A percentile compares a stretch with the other conserved stretches of the same genome.
Conservation (phyloP, 805 yeast genomes). For the Nematodospora valgi region DNA sequence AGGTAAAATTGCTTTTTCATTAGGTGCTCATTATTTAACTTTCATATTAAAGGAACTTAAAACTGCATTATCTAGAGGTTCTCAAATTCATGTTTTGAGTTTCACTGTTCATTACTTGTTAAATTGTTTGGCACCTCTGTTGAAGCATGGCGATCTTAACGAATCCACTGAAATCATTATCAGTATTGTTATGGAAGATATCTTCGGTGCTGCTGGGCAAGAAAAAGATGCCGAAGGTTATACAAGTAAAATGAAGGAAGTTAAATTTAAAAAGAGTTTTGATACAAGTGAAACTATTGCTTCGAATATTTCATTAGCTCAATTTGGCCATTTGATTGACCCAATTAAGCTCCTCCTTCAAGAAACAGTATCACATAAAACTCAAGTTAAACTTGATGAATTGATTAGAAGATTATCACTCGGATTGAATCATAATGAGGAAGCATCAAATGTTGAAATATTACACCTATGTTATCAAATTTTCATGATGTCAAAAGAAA, state of each 20-base stretch:
- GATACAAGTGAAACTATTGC: conserved; percentile 84
- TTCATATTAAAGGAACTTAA: conserved; percentile 77
- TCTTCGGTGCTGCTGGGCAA: conserved; percentile 86
- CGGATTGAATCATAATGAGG: conserved; percentile 75
- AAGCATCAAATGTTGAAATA: conserved; percentile 52
- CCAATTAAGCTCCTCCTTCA: conserved; percentile 65
- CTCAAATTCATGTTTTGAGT: conserved; percentile 90
- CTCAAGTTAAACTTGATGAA: conserved; percentile 75
- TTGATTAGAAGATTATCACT: conserved; percentile 68
- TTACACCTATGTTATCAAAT: conserved; percentile 73
- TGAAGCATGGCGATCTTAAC: conserved; percentile 73
- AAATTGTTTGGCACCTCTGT: conserved; percentile 43
- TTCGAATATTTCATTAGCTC: conserved; percentile 53
- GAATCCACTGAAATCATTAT: conserved; percentile 58
- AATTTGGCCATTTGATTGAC: conserved; percentile 54
- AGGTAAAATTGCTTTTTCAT: conserved; percentile 55
- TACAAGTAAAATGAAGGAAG: conserved; percentile 80
- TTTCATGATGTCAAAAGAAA: conserved; percentile 8
- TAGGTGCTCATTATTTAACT: conserved; percentile 72
- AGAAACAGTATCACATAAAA: conserved; percentile 63
- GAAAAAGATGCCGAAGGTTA: conserved; percentile 96
- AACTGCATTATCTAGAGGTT: conserved; percentile 79
- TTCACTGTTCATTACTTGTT: conserved; percentile 78
- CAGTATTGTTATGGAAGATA: conserved; percentile 83
- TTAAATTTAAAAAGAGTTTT: conserved; percentile 80